Percentiles rank a stretch among this genome's conserved stretches.
phyloP scores from a whole-genome alignment of 2,329 filamentous ascomycete genomes.

The Talaromyces sp. region DNA sequence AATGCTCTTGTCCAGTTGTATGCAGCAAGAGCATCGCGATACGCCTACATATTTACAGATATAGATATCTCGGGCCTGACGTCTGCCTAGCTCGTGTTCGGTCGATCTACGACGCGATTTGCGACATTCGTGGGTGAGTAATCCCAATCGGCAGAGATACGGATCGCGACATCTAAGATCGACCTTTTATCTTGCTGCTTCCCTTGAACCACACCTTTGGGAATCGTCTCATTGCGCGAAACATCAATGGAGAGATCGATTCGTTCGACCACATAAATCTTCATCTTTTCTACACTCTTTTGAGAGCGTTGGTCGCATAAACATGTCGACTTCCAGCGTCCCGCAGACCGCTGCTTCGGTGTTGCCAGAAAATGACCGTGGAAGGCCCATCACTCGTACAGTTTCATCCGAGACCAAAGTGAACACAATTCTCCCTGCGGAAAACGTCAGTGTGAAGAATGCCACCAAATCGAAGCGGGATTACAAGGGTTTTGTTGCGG shows the following conservation, averaged over 20 bases:
- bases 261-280: background rate
- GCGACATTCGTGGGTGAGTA: background rate
- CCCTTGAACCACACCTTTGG: background rate
- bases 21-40: background rate
- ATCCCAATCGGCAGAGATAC: background rate
- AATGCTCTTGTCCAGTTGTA: background rate
- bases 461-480: conserved; percentile 42
- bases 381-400: background rate
- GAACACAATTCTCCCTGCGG: background rate
- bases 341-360: conserved; percentile 11
- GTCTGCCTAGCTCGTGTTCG: no score
- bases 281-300: background rate
- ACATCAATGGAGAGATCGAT: background rate
- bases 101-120: background rate
- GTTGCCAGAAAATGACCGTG: background rate
- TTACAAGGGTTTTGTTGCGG: conserved; percentile 95
- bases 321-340: conserved; percentile 11
- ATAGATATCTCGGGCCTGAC: background rate
- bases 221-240: background rate
- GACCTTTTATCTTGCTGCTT: background rate
- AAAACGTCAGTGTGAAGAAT: background rate
- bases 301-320: background rate
- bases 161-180: background rate
- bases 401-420: background rate
- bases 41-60: background rate